Evolutionary conservation across 1,284 basidiomycete species (phyloP), one percentile per base, ranked within the genome.

Genomic region (Cryptococcus depauperatus): DNA sequence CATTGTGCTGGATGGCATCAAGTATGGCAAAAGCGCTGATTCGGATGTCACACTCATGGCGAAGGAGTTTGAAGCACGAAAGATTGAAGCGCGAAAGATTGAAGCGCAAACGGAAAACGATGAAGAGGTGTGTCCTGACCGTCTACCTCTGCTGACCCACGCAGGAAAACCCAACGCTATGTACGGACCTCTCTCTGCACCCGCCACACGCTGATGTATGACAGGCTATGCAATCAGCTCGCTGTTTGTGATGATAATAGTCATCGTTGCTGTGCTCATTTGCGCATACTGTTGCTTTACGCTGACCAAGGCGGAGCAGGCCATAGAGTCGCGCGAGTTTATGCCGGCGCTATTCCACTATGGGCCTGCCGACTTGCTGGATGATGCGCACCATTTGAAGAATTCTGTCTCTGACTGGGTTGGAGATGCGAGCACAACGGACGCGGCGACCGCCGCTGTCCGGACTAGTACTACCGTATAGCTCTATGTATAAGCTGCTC

Each of bases 261-360:
- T 57, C n/a, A 47, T 58, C 28, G n/a, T 61, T 10, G 21, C 47
- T n/a, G 51, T 50, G 11, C 40, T 61, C 18, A 10, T 54, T 32
- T 35, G 43, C 3, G 56, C 47, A 0, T 48, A 59, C 23, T 59
- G 42, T 26, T 34, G 46, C 16, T 57, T 59, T 38, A 43, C 35
- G 10, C 35, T 50, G 10, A 55, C 52, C 18, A 55, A 49, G 11
- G 51, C 49, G 7, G 53, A 64, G 34, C 62, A 64, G 43, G 62
- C 62, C n/a, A 29, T 55, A 8, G 43, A 50, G 27, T 58, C 60
- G 1, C 32, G 58, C 11, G 41, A 47, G 13, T 58, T 62, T 21
- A 32, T 59, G 18, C 54, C 62, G n/a, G 56, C 60, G 0, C 51
- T 54, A 13, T 54, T 51, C 35, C 62, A 58, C 41, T 59, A 58